Conservation (phyloP, 192 early-diverging fungal species). For the Phycomyces blakesleeanus region DNA sequence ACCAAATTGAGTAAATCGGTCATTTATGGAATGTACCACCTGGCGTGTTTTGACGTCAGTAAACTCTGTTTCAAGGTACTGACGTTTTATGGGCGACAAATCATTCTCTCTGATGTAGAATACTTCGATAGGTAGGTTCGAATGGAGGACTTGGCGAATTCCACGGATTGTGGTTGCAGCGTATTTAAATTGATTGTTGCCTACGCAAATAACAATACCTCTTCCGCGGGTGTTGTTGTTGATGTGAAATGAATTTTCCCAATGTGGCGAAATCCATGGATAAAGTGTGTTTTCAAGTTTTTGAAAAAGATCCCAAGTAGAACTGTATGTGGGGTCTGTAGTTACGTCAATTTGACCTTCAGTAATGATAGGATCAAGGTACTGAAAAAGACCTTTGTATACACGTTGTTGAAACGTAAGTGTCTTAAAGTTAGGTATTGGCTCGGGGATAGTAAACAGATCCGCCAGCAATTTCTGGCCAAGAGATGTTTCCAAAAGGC, state of each 20-base stretch:
- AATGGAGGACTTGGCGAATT: conserved; percentile 34
- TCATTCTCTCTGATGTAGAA: conserved; percentile 48
- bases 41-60: conserved; percentile 33
- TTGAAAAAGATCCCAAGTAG: conserved; percentile 21
- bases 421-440: conserved; percentile 7
- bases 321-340: conserved; percentile 1
- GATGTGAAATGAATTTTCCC: conserved; percentile 18
- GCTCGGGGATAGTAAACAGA: conserved; percentile 4
- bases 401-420: conserved; percentile 7
- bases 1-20: conserved; percentile 35
- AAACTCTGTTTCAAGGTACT: conserved; percentile 31
- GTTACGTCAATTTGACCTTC: not conserved
- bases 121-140: conserved; percentile 51
- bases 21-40: conserved; percentile 36
- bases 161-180: conserved; percentile 37
- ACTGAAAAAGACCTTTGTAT: conserved; percentile 21
- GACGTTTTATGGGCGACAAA: conserved; percentile 26
- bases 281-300: conserved; percentile 18
- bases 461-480: no score
- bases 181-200: conserved; percentile 42
- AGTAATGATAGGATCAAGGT: conserved; percentile 6
- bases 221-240: conserved; percentile 12
- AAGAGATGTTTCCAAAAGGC: no score
- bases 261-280: conserved; percentile 21
- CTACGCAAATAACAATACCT: conserved; percentile 31